A percentile compares a stretch with the other conserved stretches of the same genome.
Conservation (phyloP, 768 basidiomycete genomes). For the Hebeloma cylindrosporum region DNA sequence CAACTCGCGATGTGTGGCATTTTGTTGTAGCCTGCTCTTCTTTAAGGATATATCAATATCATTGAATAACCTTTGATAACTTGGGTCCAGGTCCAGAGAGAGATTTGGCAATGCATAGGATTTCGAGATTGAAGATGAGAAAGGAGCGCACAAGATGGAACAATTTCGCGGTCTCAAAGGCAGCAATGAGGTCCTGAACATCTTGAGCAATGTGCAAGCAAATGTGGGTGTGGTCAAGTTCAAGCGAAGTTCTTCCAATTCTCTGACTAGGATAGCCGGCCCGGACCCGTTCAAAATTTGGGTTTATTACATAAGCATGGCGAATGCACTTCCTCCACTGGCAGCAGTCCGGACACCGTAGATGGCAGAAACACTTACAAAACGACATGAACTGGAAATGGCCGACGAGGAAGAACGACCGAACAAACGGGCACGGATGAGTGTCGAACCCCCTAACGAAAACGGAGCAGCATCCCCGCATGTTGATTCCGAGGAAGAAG, state of each 20-base stretch:
- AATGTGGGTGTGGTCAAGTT: no score
- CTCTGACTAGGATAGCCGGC: background rate
- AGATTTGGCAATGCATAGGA: slow-evolving; percentile 51
- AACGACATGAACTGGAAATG: slow-evolving; percentile 13
- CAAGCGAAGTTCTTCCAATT: no score
- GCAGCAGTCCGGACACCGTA: no score
- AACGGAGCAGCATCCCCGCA: background rate
- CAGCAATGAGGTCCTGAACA: slow-evolving; percentile 7
- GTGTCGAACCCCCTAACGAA: slow-evolving; percentile 8
- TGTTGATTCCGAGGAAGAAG: slow-evolving; percentile 28
- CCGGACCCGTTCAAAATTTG: slow-evolving; percentile 1
- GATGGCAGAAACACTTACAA: slow-evolving; percentile 10
- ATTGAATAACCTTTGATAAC: slow-evolving; percentile 56
- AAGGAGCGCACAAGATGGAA: background rate
- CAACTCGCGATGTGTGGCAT: slow-evolving; percentile 48
- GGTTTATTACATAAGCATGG: slow-evolving; percentile 1
- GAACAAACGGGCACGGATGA: slow-evolving; percentile 32
- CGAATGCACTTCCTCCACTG: background rate
- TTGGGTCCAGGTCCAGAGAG: slow-evolving; percentile 64
- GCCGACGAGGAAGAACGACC: slow-evolving; percentile 27
- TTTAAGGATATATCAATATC: slow-evolving; percentile 70
- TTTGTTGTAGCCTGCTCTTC: slow-evolving; percentile 29
- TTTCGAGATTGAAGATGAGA: slow-evolving; percentile 27
- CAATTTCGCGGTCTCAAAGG: slow-evolving; percentile 1
- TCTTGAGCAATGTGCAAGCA: slow-evolving; percentile 6